Evolutionary conservation across 2,329 filamentous ascomycete genomes (phyloP).

Genomic region (Xylaria sp.): DNA sequence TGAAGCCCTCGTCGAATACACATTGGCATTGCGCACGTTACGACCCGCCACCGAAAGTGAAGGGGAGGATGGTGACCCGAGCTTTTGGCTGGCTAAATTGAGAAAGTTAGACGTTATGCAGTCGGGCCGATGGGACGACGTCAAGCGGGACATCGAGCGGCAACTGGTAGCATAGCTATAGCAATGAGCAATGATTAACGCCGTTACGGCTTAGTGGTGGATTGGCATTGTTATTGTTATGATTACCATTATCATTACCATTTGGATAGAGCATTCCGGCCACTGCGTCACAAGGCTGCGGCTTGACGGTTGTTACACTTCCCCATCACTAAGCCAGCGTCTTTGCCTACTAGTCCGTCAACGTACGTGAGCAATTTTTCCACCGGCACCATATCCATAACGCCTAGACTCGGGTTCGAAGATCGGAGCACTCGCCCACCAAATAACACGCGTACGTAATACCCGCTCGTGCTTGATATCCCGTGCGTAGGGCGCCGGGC

Average conservation of each 20-base stretch:
- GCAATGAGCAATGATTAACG: constrained; percentile 17
- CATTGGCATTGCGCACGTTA: constrained; percentile 61
- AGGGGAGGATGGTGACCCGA: constrained; percentile 52
- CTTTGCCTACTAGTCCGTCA: constrained; percentile 69
- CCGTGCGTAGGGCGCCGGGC: constrained; percentile 10
- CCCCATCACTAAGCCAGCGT: constrained; percentile 51
- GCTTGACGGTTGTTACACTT: constrained; percentile 34
- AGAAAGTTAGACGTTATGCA: constrained; percentile 75
- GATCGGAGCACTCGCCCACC: constrained; percentile 70
- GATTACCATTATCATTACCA: not conserved
- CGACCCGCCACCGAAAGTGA: constrained; percentile 49
- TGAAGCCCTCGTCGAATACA: constrained; percentile 80
- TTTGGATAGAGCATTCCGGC: no score
- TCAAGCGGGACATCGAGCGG: constrained; percentile 52
- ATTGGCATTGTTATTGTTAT: not conserved
- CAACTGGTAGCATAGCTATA: constrained; percentile 36
- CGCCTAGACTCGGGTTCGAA: constrained; percentile 70
- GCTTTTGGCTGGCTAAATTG: constrained; percentile 67
- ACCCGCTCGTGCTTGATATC: constrained; percentile 34
- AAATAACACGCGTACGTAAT: constrained; percentile 72
- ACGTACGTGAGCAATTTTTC: constrained; percentile 71
- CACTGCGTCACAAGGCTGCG: no score
- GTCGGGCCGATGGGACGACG: constrained; percentile 75
- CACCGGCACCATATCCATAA: constrained; percentile 73
- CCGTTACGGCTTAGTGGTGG: not conserved